phyloP scores from a whole-genome alignment of 2,329 filamentous ascomycete genomes.

The Hymenoscyphus occultus region DNA sequence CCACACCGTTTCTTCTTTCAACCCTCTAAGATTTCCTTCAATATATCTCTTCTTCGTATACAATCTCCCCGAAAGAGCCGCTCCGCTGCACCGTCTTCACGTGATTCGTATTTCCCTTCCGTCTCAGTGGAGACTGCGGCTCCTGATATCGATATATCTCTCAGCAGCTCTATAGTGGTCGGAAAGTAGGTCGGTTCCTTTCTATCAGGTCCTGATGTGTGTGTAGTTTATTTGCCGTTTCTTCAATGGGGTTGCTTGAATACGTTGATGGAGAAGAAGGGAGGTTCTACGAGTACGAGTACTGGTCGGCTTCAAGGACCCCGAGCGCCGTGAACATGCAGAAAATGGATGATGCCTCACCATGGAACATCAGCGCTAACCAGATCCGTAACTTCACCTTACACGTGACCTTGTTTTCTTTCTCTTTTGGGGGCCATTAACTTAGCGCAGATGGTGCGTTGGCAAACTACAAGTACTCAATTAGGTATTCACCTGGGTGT shows the following conservation, averaged over 20 bases:
- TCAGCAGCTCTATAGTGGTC: background rate
- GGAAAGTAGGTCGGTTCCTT: background rate
- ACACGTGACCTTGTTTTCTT: background rate
- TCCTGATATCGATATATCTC: background rate
- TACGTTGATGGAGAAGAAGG: slow-evolving; percentile 1
- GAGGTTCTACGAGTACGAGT: background rate
- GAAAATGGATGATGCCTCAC: background rate
- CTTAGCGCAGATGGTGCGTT: background rate
- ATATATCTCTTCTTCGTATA: background rate
- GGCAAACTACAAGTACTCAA: background rate
- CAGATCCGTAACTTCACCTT: background rate
- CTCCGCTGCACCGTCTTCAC: background rate
- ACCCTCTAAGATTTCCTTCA: background rate
- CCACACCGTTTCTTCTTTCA: slow-evolving; percentile 4
- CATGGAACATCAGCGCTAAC: slow-evolving; percentile 4
- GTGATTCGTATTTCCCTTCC: background rate
- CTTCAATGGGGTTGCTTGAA: background rate
- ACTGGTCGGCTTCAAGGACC: background rate
- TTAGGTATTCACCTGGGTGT: background rate
- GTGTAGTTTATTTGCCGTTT: background rate
- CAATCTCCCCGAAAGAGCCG: background rate
- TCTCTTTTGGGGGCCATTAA: background rate
- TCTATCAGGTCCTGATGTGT: background rate
- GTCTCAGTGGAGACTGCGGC: background rate
- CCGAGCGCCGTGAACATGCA: background rate